These are phyloP conservation scores for Leucocoprinus leucothites DNA, from an alignment of 768 basidiomycete species.

Conservation along the genomic window DNA sequence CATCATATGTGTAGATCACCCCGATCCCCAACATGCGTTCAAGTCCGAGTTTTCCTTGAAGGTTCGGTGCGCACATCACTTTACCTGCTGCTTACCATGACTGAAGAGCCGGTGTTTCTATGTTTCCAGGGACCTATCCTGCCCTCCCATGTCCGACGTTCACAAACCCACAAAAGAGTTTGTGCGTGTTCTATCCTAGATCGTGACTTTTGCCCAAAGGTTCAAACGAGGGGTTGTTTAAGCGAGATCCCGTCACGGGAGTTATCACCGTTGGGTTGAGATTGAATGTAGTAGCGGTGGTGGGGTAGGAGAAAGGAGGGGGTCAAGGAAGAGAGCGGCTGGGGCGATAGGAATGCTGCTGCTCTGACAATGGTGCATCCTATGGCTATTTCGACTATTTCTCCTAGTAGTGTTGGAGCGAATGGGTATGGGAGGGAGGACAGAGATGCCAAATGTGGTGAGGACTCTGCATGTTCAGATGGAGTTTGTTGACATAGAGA, in stretches of 20 bases:
- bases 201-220: constrained; percentile 63
- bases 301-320: background rate
- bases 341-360: background rate
- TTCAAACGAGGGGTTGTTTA: too few relatives aligned
- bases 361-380: background rate
- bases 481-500: constrained; percentile 90
- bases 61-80: constrained; percentile 51
- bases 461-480: constrained; percentile 92
- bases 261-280: too few relatives aligned
- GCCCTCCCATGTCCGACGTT: constrained; percentile 65
- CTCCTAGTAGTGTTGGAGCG: background rate
- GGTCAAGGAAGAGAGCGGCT: background rate
- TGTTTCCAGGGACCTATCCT: constrained; percentile 85
- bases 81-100: background rate
- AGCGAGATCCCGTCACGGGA: too few relatives aligned
- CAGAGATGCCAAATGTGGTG: constrained; percentile 29
- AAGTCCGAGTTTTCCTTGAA: constrained; percentile 67
- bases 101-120: constrained; percentile 21
- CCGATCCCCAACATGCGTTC: constrained; percentile 49
- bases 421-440: background rate
- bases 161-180: constrained; percentile 52
- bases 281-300: too few relatives aligned
- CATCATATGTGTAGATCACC: constrained; percentile 67
- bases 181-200: constrained; percentile 38
- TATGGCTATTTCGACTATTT: background rate